phyloP scores from a whole-genome alignment of 495 filamentous ascomycete genomes.

The Talaromyces liani region DNA sequence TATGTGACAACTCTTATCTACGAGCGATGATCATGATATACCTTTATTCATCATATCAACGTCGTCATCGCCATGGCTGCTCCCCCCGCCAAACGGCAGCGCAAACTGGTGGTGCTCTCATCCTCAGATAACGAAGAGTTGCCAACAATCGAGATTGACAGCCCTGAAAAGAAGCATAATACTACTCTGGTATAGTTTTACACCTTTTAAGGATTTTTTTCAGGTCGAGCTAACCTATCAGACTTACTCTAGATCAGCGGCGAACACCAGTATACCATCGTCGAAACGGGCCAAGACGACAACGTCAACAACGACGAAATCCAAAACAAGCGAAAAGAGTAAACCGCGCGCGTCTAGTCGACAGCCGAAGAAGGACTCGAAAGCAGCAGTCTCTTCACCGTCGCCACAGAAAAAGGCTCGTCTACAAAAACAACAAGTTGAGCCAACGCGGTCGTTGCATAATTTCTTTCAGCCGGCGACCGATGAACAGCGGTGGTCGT shows the following conservation, averaged over 20 bases:
- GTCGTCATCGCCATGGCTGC: slow-evolving; percentile 22
- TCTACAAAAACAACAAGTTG: background rate
- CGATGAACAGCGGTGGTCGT: slow-evolving; percentile 27
- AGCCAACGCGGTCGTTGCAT: slow-evolving; percentile 10
- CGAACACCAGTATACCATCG: background rate
- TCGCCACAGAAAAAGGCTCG: slow-evolving; percentile 5
- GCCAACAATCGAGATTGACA: background rate
- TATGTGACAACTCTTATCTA: background rate
- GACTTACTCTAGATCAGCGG: slow-evolving; percentile 1
- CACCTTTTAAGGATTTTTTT: too few species aligned
- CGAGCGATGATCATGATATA: slow-evolving; percentile 1
- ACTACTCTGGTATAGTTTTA: background rate
- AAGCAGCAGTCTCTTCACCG: slow-evolving; percentile 1
- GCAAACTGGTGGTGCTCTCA: slow-evolving; percentile 29
- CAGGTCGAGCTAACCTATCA: background rate
- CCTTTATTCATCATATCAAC: background rate
- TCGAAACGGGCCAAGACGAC: slow-evolving; percentile 1
- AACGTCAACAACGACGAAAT: slow-evolving; percentile 5
- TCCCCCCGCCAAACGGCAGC: slow-evolving; percentile 34
- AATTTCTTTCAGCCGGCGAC: slow-evolving; percentile 15
- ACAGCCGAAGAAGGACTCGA: background rate
- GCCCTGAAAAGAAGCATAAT: background rate
- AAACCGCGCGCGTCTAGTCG: background rate
- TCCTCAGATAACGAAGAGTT: slow-evolving; percentile 38
- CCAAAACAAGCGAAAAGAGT: background rate